Evolutionary conservation across 345 rosid species (phyloP), one percentile per base, ranked within the genome.

Genomic region (Hypericum androsaemum): DNA sequence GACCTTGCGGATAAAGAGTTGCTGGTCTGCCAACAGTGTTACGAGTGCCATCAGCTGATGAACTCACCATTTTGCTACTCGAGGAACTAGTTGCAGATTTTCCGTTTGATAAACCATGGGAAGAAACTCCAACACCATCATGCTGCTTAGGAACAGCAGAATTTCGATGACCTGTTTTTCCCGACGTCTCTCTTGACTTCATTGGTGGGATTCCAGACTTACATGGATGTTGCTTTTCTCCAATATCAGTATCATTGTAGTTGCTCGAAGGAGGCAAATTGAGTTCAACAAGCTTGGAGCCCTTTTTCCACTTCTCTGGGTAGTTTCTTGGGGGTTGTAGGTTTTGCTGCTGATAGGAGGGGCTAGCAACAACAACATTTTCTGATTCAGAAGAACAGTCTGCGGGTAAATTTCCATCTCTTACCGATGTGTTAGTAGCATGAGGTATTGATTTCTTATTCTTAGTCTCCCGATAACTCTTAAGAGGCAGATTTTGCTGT

Each of bases 251-350:
- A 65, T 65, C 73, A 39, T 66, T 71, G 43, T 74, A 82, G 53
- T 53, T 72, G 36, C 58, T 71, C 17, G 83, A 73, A 39, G 95
- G 84, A 49, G 88, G 78, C 61, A 84, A 77, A 62, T 83, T 85
- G 74, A 86, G 61, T 51, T 89, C 95, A 55, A 89, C 88, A 57
- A 72, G 94, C 74, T 71, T 83, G 28, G 71, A 36, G n/a, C 73
- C 76, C 77, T 71, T 86, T 62, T 54, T 60, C 60, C 65, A 74
- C 55, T 70, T 52, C 65, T 76, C 86, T 9, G 39, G 41, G 39
- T 62, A 59, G 43, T 59, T 73, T 64, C 67, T 61, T 22, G 32
- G 32, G 14, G 69, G 68, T 35, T 62, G 61, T 16, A 66, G 59
- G 64, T 67, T 74, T 58, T 74, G 79, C 60, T 66, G 78, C 53